Base-by-base conservation (phyloP, 192 early-diverging fungal genomes). In the Mortierella hygrophila region DNA sequence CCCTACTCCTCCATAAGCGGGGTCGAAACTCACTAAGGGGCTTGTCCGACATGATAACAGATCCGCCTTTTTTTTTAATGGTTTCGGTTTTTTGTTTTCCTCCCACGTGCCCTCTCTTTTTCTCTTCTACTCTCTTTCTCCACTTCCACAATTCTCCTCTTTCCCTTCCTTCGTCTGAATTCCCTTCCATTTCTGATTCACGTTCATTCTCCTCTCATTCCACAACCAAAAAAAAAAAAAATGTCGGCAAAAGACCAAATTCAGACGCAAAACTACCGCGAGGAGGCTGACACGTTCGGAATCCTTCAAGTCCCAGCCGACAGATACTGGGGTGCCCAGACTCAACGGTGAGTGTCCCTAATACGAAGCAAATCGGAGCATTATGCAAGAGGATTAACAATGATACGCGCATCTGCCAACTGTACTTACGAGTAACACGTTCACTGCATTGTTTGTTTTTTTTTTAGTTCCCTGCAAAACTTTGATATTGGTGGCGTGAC, bases 321-420 rank as follows among this genome's bases (percentile, higher is more conserved):
- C 90, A 93, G 93, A 83, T 98, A 98, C 93, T 99, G 96, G 94
- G 98, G 97, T 63, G 96, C 96, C 69, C 98, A 99, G 90, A 98
- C 98, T 21, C 96, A 97, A 84, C 93, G 98, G 92, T 95, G 86
- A 71, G 73, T 60, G 29, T 11, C 10, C 15, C 1, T 21, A 29
- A 65, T 2, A 65, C 55, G 55, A 65, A 29, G n/a, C 11, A 65
- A 3, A 11, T 9, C 15, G n/a, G 21, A 20, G 9, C 47, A 15
- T 13, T 6, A 41, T 20, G 7, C 38, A 26, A 18, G 37, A 70
- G 0, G 23, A 35, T 35, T 4, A 46, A 6, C 21, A 38, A 21
- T 7, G 8, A 0, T 46, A 40, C 38, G 6, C 38, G 6, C 38
- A 40, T 3, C 38, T 40, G 38, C 23, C 6, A 7, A 11, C 0